Conservation (phyloP, 805 yeast species). For the Scheffersomyces lignosus region DNA sequence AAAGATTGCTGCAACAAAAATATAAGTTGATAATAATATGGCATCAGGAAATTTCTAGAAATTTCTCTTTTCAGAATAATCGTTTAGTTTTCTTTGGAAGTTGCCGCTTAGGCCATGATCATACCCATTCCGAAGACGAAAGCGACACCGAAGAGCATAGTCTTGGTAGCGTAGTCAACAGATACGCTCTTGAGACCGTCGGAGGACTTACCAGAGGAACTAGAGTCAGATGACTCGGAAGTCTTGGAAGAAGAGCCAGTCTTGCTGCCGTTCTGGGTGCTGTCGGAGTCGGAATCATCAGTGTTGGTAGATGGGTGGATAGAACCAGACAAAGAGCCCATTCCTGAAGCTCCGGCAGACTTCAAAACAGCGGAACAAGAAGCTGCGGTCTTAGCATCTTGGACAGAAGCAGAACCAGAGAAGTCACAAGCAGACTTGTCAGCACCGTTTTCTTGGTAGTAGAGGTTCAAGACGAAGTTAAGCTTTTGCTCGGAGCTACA, state of each 20-base stretch:
- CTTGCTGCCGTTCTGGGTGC: conserved; percentile 22
- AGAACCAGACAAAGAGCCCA: conserved; percentile 51
- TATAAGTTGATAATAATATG: too few relatives aligned
- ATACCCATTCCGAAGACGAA: conserved; percentile 30
- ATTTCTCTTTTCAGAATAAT: too few relatives aligned
- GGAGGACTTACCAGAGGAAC: conserved; percentile 13
- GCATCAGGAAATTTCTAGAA: too few relatives aligned
- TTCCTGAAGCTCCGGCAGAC: conserved; percentile 71
- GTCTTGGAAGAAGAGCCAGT: conserved; percentile 11
- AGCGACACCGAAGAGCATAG: conserved; percentile 22
- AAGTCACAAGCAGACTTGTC: conserved; percentile 61
- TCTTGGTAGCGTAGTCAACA: conserved; percentile 17
- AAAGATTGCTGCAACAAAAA: too few relatives aligned
- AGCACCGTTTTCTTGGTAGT: conserved; percentile 40
- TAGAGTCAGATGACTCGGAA: conserved; percentile 9
- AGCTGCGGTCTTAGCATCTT: conserved; percentile 49
- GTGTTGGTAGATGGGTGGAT: conserved; percentile 30
- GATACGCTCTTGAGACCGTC: conserved; percentile 16
- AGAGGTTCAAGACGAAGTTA: conserved; percentile 35
- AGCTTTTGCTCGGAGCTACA: conserved; percentile 37
- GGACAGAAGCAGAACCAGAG: conserved; percentile 45
- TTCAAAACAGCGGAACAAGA: conserved; percentile 56
- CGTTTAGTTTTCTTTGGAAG: too few relatives aligned
- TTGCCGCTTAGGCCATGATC: conserved; percentile 8
- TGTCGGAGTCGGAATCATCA: conserved; percentile 25